phyloP scores from a whole-genome alignment of 208 protist species.

The Naegleria lovaniensis region DNA sequence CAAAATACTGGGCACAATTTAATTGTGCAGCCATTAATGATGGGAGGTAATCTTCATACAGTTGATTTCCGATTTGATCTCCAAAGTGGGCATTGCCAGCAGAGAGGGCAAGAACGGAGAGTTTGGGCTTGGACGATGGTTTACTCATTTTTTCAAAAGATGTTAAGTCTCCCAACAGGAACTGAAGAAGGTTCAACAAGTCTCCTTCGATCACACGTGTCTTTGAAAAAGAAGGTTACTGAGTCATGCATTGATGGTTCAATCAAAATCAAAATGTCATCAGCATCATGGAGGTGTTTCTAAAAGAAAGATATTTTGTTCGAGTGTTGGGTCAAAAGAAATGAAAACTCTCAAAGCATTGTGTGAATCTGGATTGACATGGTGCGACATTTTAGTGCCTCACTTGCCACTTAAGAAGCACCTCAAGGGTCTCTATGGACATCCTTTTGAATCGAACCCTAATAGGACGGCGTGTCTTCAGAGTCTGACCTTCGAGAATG shows the following conservation, averaged over 20 bases:
- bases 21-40: background rate
- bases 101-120: background rate
- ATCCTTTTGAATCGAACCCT: background rate
- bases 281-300: too few species aligned
- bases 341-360: background rate
- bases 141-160: too few species aligned
- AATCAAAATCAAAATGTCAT: too few species aligned
- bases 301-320: too few species aligned
- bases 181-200: too few species aligned
- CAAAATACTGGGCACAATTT: background rate
- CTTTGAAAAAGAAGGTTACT: too few species aligned
- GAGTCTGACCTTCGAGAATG: background rate
- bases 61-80: background rate
- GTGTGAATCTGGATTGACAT: slow-evolving; percentile 1
- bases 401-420: background rate
- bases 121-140: too few species aligned
- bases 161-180: too few species aligned
- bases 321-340: too few species aligned
- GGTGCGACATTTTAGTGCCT: background rate
- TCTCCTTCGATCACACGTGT: too few species aligned
- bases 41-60: background rate
- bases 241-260: too few species aligned
- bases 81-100: background rate
- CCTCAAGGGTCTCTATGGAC: background rate
- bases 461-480: background rate